Evolutionary conservation across 805 yeast species (phyloP), one percentile per base, ranked within the genome.

Genomic region (Metschnikowia kunwiensis): DNA sequence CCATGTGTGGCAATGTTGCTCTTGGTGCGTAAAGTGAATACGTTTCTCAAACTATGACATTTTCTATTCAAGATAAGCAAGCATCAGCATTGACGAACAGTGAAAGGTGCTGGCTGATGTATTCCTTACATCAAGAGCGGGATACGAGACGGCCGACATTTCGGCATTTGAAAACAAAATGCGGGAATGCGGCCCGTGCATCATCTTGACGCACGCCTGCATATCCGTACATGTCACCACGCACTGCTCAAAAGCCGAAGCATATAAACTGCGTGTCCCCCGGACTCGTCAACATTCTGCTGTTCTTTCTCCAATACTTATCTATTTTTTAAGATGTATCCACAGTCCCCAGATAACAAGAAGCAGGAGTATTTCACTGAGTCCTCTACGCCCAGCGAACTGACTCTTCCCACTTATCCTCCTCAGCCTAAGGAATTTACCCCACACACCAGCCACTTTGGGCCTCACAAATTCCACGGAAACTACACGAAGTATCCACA

Each of bases 161-260:
- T 34, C 28, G 32, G 30, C 33, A 14, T 29, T 29, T 29, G 32
- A 23, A 7, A 17, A n/a, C 8, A 12, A 12, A 18, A 24, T 9
- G 5, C 9, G 23, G 24, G 27, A 24, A 14, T n/a, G 29, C 14
- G 22, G 11, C 14, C 29, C 32, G 13, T 26, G 33, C 30, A 26
- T 25, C 8, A 15, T 12, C 10, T 15, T 16, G 12, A 16, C 20
- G 23, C 12, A n/a, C 22, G 21, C 33, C 14, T 28, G 41, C 40
- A 32, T 23, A 7, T 16, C 19, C 27, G 33, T 27, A 20, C 15
- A 11, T 11, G 26, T 30, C 30, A 30, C 11, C 13, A 28, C 15
- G 38, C 35, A 22, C 19, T 26, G 24, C 25, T 38, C 42, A 38
- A 34, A 38, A 19, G 32, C 42, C 42, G 42, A 34, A 18, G 15